Evolutionary conservation across 352 stramenopile species (phyloP), one percentile per base, ranked within the genome.

Genomic region (Globisporangium solare): DNA sequence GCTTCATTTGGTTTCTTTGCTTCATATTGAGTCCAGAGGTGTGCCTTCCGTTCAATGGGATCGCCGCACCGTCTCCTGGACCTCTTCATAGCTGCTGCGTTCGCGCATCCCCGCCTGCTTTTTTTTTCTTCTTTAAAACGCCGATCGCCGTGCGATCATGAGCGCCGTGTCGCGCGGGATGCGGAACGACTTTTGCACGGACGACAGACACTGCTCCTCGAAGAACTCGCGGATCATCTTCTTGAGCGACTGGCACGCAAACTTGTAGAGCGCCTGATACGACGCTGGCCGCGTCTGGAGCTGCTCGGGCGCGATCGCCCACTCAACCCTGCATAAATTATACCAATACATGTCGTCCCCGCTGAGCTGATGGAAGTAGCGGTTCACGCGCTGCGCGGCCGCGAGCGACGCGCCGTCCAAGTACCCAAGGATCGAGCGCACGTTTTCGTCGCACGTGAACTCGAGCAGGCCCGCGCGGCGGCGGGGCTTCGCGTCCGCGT

Each of bases 251-350:
- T 79, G 71, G 41, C 74, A 79, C 40, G 84, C 72, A 58, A 82
- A 79, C 60, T 87, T 83, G 71, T 94, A 94, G 46, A 94, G 71
- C 55, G 75, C 69, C 61, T 82, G 75, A 58, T 84, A 89, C 41
- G 75, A 88, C 51, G 79, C 75, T 17, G 79, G 82, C 3, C 68
- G 71, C 60, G 66, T 64, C 14, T 64, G 45, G 24, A 94, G 70
- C 61, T 94, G 81, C 35, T 77, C 68, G 42, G 81, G 79, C n/a
- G 78, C 86, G 68, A 94, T 80, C 24, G 74, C 63, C 69, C 85
- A 94, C 70, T 94, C 81, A 17, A 67, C 64, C 7, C 70, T 70
- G 56, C 79, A 92, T 54, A 94, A 52, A 6, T 85, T 56, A 40
- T 80, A 72, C 84, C 84, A 94, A 46, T 82, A 73, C 24, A 64